Base-by-base conservation (phyloP, 208 protist genomes). In the Leishmania arabica region DNA sequence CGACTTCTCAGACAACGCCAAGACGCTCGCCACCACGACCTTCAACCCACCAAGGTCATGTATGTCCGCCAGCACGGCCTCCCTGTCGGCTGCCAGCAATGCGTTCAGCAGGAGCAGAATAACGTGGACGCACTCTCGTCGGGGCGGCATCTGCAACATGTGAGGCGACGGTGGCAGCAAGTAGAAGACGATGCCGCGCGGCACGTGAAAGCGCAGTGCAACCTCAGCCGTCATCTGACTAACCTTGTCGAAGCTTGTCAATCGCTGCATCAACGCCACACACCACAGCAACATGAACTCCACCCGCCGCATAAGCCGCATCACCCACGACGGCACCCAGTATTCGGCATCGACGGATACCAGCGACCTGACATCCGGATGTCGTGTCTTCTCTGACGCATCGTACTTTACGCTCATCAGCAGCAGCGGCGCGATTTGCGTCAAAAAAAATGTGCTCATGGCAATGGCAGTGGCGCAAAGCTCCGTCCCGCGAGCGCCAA, bases 231-330 rank as follows among this genome's bases (percentile, higher is more conserved):
- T 65, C 24, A 56, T 53, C 15, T 27, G 21, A 15, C 74, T 79
- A 42, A 86, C 76, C 75, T 88, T 88, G 19, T 75, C 78, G 74
- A 62, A 76, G 49, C 58, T 62, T 51, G 80, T 77, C 31, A 90
- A 53, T 37, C 89, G 86, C 72, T 92, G 80, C 53, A 90, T 69
- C 58, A 92, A 47, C 11, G 77, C 84, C 7, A 87, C 75, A 40
- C 81, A 86, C 89, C 89, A 92, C 42, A 92, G 84, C 62, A 88
- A 65, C 66, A 87, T 79, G 62, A 86, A 60, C 75, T 90, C 86
- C 9, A 92, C 73, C 15, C 87, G 83, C 21, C 84, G 75, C 69
- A 90, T 45, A 70, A 85, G 72, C 77, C 73, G 77, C 60, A 82
- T 71, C 42, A 91, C 81, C 85, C 88, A 87, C 42, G 75, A 56